Conservation (phyloP, 805 yeast genomes). For the Scheffersomyces spartinae region DNA sequence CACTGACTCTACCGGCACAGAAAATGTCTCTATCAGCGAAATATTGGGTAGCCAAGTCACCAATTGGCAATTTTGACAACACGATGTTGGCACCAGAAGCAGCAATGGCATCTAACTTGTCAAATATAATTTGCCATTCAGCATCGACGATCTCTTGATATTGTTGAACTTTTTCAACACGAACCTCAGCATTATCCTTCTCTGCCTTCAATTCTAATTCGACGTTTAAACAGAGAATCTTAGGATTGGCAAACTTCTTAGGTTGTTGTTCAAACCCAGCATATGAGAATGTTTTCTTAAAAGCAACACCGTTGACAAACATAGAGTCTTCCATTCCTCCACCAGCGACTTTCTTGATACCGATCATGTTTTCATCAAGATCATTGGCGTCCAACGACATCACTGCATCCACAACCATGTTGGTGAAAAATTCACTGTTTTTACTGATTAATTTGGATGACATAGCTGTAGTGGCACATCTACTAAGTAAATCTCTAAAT, state of each 20-base stretch:
- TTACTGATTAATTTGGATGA: constrained; percentile 84
- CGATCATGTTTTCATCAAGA: constrained; percentile 81
- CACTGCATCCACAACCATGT: constrained; percentile 96
- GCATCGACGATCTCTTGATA: constrained; percentile 97
- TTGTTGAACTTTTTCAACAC: constrained; percentile 86
- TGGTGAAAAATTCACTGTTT: constrained; percentile 81
- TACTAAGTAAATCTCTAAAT: constrained; percentile 67
- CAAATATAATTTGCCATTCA: constrained; percentile 92
- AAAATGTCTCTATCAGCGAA: constrained; percentile 94
- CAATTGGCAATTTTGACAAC: constrained; percentile 89
- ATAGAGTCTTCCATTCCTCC: constrained; percentile 92
- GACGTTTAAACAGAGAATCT: constrained; percentile 73
- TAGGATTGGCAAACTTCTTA: constrained; percentile 68
- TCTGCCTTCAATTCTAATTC: constrained; percentile 96
- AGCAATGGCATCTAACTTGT: constrained; percentile 74
- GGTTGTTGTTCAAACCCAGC: constrained; percentile 99
- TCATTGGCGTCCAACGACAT: constrained; percentile 74
- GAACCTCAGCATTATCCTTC: constrained; percentile 96
- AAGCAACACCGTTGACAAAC: constrained; percentile 90
- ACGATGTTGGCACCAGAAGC: constrained; percentile 87
- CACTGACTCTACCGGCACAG: constrained; percentile 91
- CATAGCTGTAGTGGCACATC: constrained; percentile 97
- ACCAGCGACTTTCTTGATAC: constrained; percentile 90
- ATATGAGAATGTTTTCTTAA: constrained; percentile 92
- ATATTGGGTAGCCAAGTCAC: constrained; percentile 97